These are phyloP conservation scores for Talaromyces wortmannii DNA, from an alignment of 495 filamentous ascomycete genomes.

Conservation along the genomic window DNA sequence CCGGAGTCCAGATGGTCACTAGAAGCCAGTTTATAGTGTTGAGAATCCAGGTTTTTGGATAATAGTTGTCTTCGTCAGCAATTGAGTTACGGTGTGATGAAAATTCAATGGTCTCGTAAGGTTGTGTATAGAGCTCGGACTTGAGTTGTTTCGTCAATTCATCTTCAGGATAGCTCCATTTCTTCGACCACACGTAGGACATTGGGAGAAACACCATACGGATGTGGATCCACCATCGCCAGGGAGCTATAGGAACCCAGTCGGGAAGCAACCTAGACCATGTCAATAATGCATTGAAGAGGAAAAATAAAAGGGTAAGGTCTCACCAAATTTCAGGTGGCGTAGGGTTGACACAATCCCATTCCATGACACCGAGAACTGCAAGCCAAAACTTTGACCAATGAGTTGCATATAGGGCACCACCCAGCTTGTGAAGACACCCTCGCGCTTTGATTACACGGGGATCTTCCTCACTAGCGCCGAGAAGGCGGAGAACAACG, in stretches of 20 bases:
- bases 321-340: constrained; percentile 83
- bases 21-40: constrained; percentile 69
- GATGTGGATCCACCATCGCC: constrained; percentile 99
- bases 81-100: constrained; percentile 75
- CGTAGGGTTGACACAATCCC: constrained; percentile 90
- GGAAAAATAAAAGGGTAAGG: not conserved
- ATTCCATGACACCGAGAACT: constrained; percentile 74
- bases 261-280: constrained; percentile 68
- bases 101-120: constrained; percentile 75
- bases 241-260: constrained; percentile 90
- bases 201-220: constrained; percentile 89
- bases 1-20: constrained; percentile 71
- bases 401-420: constrained; percentile 77
- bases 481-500: constrained; percentile 74
- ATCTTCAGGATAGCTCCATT: constrained; percentile 64
- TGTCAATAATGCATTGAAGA: constrained; percentile 2
- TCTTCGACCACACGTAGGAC: constrained; percentile 80
- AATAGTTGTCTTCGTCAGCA: constrained; percentile 74
- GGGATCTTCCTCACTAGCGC: constrained; percentile 78
- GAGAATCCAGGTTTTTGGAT: constrained; percentile 82
- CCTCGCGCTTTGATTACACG: constrained; percentile 82
- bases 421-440: constrained; percentile 77
- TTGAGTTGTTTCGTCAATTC: constrained; percentile 65
- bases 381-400: constrained; percentile 95
- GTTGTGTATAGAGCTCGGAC: constrained; percentile 77